These are phyloP conservation scores for Candida nonsorbophila DNA, from an alignment of 805 yeast genomes.

Conservation along the genomic window DNA sequence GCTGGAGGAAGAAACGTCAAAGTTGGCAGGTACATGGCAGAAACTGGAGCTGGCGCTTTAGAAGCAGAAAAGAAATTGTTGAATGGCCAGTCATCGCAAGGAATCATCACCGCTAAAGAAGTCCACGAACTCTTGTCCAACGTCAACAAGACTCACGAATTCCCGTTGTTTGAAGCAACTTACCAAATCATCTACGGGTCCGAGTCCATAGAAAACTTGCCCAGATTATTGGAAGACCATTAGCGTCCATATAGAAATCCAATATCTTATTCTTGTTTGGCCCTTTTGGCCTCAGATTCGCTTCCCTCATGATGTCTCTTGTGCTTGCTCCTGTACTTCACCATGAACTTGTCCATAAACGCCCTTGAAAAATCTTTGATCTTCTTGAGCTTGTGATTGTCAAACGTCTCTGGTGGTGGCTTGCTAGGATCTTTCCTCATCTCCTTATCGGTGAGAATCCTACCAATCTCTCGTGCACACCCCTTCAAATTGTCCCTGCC, in stretches of 20 bases:
- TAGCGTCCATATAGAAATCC: slow-evolving; percentile 1
- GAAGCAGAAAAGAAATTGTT: slow-evolving; percentile 40
- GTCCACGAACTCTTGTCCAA: slow-evolving; percentile 40
- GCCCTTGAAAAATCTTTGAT: slow-evolving; percentile 56
- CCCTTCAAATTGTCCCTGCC: slow-evolving; percentile 71
- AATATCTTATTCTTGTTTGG: not conserved
- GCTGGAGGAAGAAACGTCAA: slow-evolving; percentile 45
- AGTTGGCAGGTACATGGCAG: slow-evolving; percentile 42
- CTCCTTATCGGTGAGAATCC: slow-evolving; percentile 66
- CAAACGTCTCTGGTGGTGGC: slow-evolving; percentile 51
- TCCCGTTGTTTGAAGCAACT: slow-evolving; percentile 43
- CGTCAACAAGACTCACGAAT: slow-evolving; percentile 27
- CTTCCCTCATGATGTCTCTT: slow-evolving; percentile 8
- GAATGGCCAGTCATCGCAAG: slow-evolving; percentile 44
- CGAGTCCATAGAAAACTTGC: slow-evolving; percentile 38
- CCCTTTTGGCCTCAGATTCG: slow-evolving; percentile 1
- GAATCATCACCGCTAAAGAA: slow-evolving; percentile 42
- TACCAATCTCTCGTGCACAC: slow-evolving; percentile 76
- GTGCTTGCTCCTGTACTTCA: slow-evolving; percentile 40
- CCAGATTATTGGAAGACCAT: slow-evolving; percentile 28
- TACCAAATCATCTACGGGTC: slow-evolving; percentile 37
- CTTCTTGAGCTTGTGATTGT: slow-evolving; percentile 62
- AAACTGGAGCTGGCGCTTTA: slow-evolving; percentile 35
- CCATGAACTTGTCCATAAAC: slow-evolving; percentile 64
- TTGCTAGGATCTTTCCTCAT: slow-evolving; percentile 37